Base-by-base conservation (phyloP, 1,139 yeast genomes). In the Pichia sp. region DNA sequence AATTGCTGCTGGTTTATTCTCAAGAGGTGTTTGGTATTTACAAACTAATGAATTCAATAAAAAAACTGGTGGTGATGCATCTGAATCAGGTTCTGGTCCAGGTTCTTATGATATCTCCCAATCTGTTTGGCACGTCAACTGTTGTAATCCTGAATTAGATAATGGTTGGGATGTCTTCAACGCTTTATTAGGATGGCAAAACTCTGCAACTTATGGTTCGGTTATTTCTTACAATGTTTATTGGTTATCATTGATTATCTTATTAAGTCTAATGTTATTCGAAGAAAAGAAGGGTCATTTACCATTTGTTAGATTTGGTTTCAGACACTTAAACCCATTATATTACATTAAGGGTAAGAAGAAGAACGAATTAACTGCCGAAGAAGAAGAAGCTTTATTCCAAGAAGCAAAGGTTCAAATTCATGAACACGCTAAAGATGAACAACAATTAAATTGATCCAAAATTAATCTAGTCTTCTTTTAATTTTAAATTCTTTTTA, bases 121-220 rank as follows among this genome's bases (percentile, higher is more conserved):
- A 60, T 69, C 87, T 9, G 96, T 89, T 18, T 89, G 95, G 88
- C 97, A 89, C 67, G 90, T 89, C 53, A 88, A 89, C 73, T 89
- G 96, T 70, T 89, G 96, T 71, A 88, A 87, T 69, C 95, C 95
- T 35, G 86, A 82, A 67, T 73, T 74, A 43, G 95, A 88, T 64
- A 82, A 86, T 53, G 94, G 94, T 70, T 89, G 96, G 96, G 94
- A 85, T 78, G 79, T 89, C 53, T 88, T 89, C 76, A 88, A 87
- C 61, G 85, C 95, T 13, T 67, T 86, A 48, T 69, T 87, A 47
- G 95, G 95, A 56, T 87, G 96, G 96, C 95, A 86, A 70, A 87
- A 87, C 68, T 76, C 89, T 49, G 96, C 96, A 51, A 88, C 95
- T 55, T 79, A 86, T 61, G 95, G 95, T 47, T 85, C 95, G 1